Evolutionary conservation across 2,329 filamentous ascomycete genomes (phyloP), one percentile per base, ranked within the genome.

Genomic region (Cladosporium sp.): DNA sequence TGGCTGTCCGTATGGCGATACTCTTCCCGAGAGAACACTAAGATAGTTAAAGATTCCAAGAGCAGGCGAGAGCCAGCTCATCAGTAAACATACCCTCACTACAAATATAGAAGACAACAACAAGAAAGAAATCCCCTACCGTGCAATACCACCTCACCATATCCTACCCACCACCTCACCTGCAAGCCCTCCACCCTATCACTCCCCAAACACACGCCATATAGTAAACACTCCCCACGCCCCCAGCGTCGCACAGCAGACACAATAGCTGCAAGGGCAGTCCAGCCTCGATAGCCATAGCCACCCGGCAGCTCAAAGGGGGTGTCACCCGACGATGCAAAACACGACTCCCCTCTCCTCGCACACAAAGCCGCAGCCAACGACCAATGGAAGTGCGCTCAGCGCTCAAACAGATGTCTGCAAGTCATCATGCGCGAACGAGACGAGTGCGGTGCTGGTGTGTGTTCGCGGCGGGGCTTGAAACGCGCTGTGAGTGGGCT

Each of bases 351-450:
- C 28, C 28, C 28, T 28, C 28, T 28, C 28, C 28, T 28, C 28
- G 28, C 28, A 4, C 28, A 28, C 28, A 4, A 28, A 28, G n/a
- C n/a, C n/a, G n/a, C 21, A 46, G 23, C 56, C 32, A 58, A 46
- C 36, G 23, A 16, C 34, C 36, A 58, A 58, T 46, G 10, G 34
- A 46, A 32, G 2, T 11, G 16, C 16, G 21, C 7, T 23, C n/a
- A 4, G 16, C 18, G 14, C 56, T 46, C 36, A 46, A 58, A 58
- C 56, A 30, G 23, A 39, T 13, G 56, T 58, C 34, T 43, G 56
- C 23, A 39, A 58, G 34, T 39, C 32, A 58, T 58, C 54, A 57
- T 57, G 54, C 54, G 54, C 58, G 43, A 61, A 53, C 43, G 43
- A 25, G 43, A 36, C 16, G 46, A 18, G 21, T 30, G 39, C 26